Evolutionary conservation across 495 filamentous ascomycete genomes (phyloP), one percentile per base, ranked within the genome.

Genomic region (Penicillium egyptiacum): DNA sequence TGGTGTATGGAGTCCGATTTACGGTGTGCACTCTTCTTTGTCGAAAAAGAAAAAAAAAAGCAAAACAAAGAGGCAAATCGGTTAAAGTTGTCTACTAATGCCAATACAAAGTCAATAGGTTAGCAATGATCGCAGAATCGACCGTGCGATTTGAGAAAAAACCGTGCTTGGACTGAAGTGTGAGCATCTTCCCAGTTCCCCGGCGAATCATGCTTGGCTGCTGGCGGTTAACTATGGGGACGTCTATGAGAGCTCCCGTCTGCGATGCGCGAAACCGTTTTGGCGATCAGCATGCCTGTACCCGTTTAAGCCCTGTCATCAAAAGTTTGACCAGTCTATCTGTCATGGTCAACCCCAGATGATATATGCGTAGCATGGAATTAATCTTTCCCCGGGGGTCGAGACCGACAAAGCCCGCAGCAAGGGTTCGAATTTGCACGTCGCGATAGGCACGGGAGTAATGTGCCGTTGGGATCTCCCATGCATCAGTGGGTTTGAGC

Each of bases 191-290:
- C 31, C 41, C 39, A 37, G 19, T 62, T 61, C 55, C 59, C 56
- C 51, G 60, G 43, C 56, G 42, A 56, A 63, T 59, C 46, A 59
- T 26, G 33, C 35, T 40, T 5, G 10, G 6, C 14, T 6, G 14
- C 42, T 40, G 23, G 31, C 33, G 5, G 19, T 19, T 26, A 40
- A 43, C 20, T 41, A 31, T 56, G 31, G 54, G 45, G 35, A 22
- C 16, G 19, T 20, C 26, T 26, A 28, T 40, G 30, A 55, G 42
- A 35, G 51, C 14, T 35, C 31, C 33, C 50, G 40, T 22, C 22
- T 58, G 50, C 16, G 47, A 59, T 67, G 64, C 57, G 59, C 57
- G 59, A 64, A 62, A 63, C 64, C 64, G 66, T 55, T 55, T 69
- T 65, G 66, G 39, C 61, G 66, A 69, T 64, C 66, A 57, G 39